phyloP scores from a whole-genome alignment of 805 yeast species.

The Zygotorulaspora florentina region DNA sequence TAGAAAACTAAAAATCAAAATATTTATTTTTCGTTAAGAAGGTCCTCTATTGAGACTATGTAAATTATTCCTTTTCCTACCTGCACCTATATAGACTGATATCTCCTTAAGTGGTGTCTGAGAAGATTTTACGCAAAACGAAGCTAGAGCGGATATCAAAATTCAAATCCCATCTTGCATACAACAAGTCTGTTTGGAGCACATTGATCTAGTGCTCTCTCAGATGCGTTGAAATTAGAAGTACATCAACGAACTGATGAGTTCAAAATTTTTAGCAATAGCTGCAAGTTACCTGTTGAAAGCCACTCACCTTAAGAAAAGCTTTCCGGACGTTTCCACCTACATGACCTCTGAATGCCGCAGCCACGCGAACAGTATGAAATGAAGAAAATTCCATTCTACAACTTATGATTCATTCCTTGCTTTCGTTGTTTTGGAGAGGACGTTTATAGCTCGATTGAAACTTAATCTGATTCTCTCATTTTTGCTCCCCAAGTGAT shows the following conservation, averaged over 20 bases:
- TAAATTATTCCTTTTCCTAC: not conserved
- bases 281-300: no score
- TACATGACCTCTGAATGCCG: no score
- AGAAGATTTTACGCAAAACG: not conserved
- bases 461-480: conserved; percentile 24
- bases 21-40: not conserved
- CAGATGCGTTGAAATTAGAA: not conserved
- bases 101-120: not conserved
- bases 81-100: not conserved
- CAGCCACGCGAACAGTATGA: no score
- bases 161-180: not conserved
- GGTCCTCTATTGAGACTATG: not conserved
- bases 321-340: no score
- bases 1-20: not conserved
- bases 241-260: not conserved
- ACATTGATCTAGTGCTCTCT: not conserved
- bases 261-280: not conserved
- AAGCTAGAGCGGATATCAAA: not conserved
- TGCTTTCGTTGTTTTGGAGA: no score
- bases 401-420: no score
- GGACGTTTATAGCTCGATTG: not conserved
- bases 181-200: not conserved
- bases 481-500: conserved; percentile 40
- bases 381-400: no score
- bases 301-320: no score